Conservation (phyloP, 768 basidiomycete species). For the Lactarius hengduanensis region DNA sequence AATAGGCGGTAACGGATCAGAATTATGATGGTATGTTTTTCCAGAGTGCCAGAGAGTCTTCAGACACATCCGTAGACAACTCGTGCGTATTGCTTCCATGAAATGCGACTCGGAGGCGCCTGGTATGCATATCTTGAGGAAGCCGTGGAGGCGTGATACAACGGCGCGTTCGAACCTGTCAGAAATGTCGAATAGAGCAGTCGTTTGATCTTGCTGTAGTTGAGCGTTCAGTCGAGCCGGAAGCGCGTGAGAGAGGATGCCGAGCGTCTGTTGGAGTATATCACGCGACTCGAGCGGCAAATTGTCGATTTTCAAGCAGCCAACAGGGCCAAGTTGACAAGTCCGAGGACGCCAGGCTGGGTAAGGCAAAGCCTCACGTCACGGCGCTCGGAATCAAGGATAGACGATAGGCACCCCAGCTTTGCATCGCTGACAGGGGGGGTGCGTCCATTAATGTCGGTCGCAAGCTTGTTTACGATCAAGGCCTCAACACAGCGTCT, state of each 20-base stretch:
- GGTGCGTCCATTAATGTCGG: not conserved
- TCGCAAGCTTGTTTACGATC: not conserved
- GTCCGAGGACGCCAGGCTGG: not conserved
- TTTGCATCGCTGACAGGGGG: accelerated
- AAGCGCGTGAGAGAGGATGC: not conserved
- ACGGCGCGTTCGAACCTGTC: not conserved
- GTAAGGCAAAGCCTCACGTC: not conserved
- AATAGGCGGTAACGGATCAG: not conserved
- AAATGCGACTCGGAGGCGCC: not conserved
- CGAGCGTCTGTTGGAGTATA: not conserved
- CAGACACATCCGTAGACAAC: not conserved
- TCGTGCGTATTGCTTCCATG: not conserved
- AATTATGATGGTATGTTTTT: not conserved
- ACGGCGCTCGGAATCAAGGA: not conserved
- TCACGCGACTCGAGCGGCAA: not conserved
- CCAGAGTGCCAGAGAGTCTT: not conserved
- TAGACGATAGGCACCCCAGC: too few species aligned
- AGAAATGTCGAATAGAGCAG: not conserved
- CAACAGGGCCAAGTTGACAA: not conserved
- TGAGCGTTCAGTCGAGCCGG: not conserved
- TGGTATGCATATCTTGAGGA: not conserved
- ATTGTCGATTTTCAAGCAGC: not conserved
- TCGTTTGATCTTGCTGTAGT: not conserved
- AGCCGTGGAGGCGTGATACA: not conserved
- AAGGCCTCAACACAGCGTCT: not conserved